A percentile compares a stretch with the other conserved stretches of the same genome.
phyloP scores from a whole-genome alignment of 2,329 filamentous ascomycete genomes.

The Curvularia eragrostidis region DNA sequence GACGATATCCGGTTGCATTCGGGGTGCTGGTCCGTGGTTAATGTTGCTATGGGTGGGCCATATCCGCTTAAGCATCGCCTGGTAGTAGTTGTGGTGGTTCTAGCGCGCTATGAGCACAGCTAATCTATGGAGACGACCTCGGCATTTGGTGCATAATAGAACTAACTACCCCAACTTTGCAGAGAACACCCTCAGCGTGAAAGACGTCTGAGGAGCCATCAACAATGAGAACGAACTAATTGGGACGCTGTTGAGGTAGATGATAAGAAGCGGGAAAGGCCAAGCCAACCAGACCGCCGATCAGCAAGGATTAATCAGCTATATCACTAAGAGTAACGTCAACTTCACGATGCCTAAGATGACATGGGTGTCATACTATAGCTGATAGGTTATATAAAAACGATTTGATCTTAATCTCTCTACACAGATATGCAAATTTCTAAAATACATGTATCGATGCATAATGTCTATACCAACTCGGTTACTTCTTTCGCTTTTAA shows the following conservation, averaged over 20 bases:
- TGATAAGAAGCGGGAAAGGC: conserved; percentile 21
- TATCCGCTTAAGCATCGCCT: background rate
- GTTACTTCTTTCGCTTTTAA: conserved; percentile 37
- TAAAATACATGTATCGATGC: background rate
- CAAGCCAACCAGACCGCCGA: conserved; percentile 23
- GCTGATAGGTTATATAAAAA: background rate
- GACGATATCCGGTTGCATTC: background rate
- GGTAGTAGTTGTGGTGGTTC: background rate
- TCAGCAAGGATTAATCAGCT: conserved; percentile 33
- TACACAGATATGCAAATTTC: background rate
- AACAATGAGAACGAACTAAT: background rate
- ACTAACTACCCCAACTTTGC: background rate
- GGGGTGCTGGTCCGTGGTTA: background rate
- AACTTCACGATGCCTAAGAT: background rate
- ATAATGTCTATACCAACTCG: conserved; percentile 20
- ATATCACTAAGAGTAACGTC: conserved; percentile 22
- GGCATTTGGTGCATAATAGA: background rate
- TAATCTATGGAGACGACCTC: background rate
- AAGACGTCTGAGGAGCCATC: background rate
- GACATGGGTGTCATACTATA: background rate
- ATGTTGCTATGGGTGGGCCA: background rate
- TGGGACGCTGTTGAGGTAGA: conserved; percentile 11
- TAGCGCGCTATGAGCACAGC: background rate
- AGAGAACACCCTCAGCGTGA: background rate
- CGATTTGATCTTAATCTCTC: background rate